Conservation (phyloP, 345 rosid genomes). For the Aquilaria sinensis region DNA sequence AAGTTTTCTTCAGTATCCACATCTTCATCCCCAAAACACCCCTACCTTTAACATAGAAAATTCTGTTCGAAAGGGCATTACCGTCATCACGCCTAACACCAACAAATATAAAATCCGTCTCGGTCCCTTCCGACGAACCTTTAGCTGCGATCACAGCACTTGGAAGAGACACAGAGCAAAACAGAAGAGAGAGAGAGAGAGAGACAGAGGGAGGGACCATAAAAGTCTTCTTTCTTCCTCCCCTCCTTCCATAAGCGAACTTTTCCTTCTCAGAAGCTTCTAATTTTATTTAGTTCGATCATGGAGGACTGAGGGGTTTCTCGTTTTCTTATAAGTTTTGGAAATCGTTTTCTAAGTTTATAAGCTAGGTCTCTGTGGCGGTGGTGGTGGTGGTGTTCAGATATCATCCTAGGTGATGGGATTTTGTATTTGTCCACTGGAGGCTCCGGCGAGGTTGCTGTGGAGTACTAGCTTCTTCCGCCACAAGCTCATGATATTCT, state of each 20-base stretch:
- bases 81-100: constrained; percentile 1
- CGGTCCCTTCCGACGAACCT: constrained; percentile 18
- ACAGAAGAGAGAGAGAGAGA: background rate
- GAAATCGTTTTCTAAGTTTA: no score
- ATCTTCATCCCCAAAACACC: background rate
- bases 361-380: no score
- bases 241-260: constrained; percentile 3
- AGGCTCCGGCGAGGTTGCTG: constrained; percentile 79
- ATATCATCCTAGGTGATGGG: constrained; percentile 57
- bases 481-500: constrained; percentile 88
- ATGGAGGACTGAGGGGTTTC: background rate
- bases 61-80: background rate
- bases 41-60: background rate
- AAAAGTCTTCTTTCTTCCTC: background rate
- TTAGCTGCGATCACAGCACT: constrained; percentile 28
- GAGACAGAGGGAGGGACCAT: no score
- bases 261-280: constrained; percentile 11
- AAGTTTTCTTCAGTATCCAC: background rate
- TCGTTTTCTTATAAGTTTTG: background rate
- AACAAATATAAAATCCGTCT: constrained; percentile 23
- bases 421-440: constrained; percentile 70
- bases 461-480: constrained; percentile 99
- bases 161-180: constrained; percentile 5
- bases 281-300: no score
- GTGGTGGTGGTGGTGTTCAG: constrained; percentile 4